Base-by-base conservation (phyloP, 768 basidiomycete species). In the Boletus pseudo-olivaceus region DNA sequence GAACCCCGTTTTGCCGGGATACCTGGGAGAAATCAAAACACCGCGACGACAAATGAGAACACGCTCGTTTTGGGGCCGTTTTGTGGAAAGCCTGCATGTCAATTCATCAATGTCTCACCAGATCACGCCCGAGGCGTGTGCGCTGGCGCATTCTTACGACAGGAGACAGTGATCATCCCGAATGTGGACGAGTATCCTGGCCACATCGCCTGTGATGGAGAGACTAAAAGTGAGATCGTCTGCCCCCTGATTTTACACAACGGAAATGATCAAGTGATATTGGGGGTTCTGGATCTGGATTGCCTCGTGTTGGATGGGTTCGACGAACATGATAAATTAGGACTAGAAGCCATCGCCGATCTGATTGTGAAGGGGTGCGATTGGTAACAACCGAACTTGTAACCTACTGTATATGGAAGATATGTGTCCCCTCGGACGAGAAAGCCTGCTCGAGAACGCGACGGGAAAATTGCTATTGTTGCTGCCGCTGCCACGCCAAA, bases 141-240 rank as follows among this genome's bases (percentile, higher is more conserved):
- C 68, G 90, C 92, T 7, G 85, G 85, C 47, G 85, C 87, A 2
- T 96, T 82, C 69, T 51, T 84, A 14, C 76, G 76, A 47, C 70
- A 68, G 41, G 64, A 74, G 58, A 82, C 87, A 0, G 49, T 91
- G 6, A 62, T 93, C n/a, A 91, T 97, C 1, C 72, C 76, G 19
- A 81, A 95, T 55, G 93, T 98, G 19, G 80, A 89, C 26, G 70
- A 68, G 10, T 93, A 93, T 65, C 91, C 91, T 1, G 93, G 95
- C 0, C 96, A 98, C 67, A 96, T 97, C 57, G 91, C 93, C 3
- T 98, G 96, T 65, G 94, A 98, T 61, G 90, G 85, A 20, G 84
- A 87, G 49, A 96, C 95, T 2, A 86, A 87, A 64, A 91, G 90
- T 62, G 96, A 98, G 69, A 83, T 98, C 47, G 94, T 97, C 23